Conservation (phyloP, 139 green algal genomes). For the Chlorella sp. region DNA sequence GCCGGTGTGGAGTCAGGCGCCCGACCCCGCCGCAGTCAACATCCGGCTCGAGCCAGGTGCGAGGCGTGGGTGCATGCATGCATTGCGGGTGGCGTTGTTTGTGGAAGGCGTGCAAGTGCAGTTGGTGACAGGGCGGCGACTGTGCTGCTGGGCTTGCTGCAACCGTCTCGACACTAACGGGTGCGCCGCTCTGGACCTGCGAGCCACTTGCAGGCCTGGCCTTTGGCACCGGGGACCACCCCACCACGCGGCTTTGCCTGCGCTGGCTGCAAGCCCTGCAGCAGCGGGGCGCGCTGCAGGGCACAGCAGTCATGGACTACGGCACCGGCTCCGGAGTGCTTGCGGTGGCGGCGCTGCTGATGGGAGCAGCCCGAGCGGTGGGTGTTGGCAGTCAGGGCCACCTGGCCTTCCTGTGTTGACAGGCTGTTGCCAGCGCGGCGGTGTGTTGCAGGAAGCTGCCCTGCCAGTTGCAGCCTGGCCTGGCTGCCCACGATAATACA, state of each 20-base stretch:
- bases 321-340: slow-evolving; percentile 82
- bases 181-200: background rate
- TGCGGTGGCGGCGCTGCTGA: slow-evolving; percentile 73
- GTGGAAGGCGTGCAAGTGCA: too few species aligned
- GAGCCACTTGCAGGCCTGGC: slow-evolving; percentile 81
- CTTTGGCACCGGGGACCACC: slow-evolving; percentile 94
- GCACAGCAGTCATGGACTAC: slow-evolving; percentile 68
- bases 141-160: too few species aligned
- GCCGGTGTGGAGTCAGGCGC: slow-evolving; percentile 67
- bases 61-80: too few species aligned
- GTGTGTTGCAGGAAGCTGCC: background rate
- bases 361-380: slow-evolving; percentile 68
- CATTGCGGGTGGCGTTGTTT: too few species aligned
- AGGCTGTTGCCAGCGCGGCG: too few species aligned
- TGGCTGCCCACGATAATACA: too few species aligned
- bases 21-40: slow-evolving; percentile 64
- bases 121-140: too few species aligned
- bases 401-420: too few species aligned
- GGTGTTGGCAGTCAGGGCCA: background rate
- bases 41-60: slow-evolving; percentile 81
- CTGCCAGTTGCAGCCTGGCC: background rate
- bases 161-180: too few species aligned
- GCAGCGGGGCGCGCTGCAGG: slow-evolving; percentile 1
- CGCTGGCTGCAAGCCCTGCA: slow-evolving; percentile 47
- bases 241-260: slow-evolving; percentile 91